Base-by-base conservation (phyloP, 1,284 basidiomycete species). In the Phylloporus sp. region DNA sequence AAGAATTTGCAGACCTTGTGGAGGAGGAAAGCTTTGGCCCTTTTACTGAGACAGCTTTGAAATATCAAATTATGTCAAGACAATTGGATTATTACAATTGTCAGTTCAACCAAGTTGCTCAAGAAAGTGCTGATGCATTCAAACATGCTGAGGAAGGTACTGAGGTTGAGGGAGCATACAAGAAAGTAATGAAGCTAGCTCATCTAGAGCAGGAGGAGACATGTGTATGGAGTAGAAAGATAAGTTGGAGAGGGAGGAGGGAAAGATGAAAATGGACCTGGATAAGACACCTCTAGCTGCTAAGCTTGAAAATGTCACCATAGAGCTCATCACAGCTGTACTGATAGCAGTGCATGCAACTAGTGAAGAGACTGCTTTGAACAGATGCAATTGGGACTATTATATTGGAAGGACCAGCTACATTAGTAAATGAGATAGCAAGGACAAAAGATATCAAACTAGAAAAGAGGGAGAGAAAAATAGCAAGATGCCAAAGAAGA, bases 81-180 rank as follows among this genome's bases (percentile, higher is more conserved):
- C 96, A 99, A 85, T 94, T 91, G 68, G 97, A 99, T 82, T 99
- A 99, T 79, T 97, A 99, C 78, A 91, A 94, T 74, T 90, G 96
- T 67, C 89, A 97, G 49, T 99, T 99, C 83, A 88, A 88, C 75
- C 90, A 96, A 60, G 88, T 91, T 70, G 93, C 90, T 29, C 85
- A 91, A 72, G 91, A 93, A 63, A 92, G 91, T 69, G 87, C 87
- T 17, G 94, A 96, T 82, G 93, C 92, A 0, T 96, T 96, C 77
- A 84, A 89, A 70, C 82, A 88, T 35, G 82, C 75, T 3, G 89
- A 88, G 60, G 89, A 91, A 56, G 92, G 89, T 0, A 85, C 84
- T 67, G 89, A 88, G 25, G 88, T 89, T 10, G 94, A 96, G 77
- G 94, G 95, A n/a, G n/a, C n/a, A n/a, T n/a, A 65, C 82, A 96